Conservation (phyloP, 1,284 basidiomycete genomes). For the Leccinum pachyderme region DNA sequence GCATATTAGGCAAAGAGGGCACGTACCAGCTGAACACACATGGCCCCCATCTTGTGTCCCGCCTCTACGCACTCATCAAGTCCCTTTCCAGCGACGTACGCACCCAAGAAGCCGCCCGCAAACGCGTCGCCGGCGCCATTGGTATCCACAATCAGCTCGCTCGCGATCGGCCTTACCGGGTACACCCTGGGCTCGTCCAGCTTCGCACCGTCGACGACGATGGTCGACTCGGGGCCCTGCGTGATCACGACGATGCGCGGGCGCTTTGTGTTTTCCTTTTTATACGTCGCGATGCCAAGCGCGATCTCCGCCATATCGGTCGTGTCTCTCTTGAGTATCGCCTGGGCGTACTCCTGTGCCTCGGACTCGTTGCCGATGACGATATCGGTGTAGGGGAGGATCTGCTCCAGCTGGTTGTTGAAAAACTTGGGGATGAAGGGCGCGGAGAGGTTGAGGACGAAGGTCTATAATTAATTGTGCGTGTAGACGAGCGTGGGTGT, state of each 20-base stretch:
- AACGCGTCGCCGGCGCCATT: slow-evolving; percentile 99
- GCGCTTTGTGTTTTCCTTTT: slow-evolving; percentile 66
- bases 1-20: background rate
- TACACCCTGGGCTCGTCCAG: slow-evolving; percentile 56
- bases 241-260: slow-evolving; percentile 90
- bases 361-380: slow-evolving; percentile 95
- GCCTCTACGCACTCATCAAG: slow-evolving; percentile 79
- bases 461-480: slow-evolving; percentile 49
- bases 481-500: background rate
- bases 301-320: slow-evolving; percentile 73
- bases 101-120: slow-evolving; percentile 95
- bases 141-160: slow-evolving; percentile 88
- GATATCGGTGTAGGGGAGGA: slow-evolving; percentile 83
- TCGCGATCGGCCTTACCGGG: slow-evolving; percentile 61
- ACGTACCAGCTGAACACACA: slow-evolving; percentile 85
- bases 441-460: slow-evolving; percentile 92
- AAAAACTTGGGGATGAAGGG: slow-evolving; percentile 99
- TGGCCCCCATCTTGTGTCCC: slow-evolving; percentile 88
- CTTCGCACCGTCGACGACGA: slow-evolving; percentile 69
- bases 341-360: slow-evolving; percentile 83
- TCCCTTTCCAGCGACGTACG: slow-evolving; percentile 77
- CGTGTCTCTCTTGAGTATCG: slow-evolving; percentile 55
- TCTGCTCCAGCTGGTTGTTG: slow-evolving; percentile 72
- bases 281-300: slow-evolving; percentile 64
- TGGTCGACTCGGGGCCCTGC: slow-evolving; percentile 81